phyloP scores from a whole-genome alignment of 148 eudicot species.

The Nepenthes mirabilis region DNA sequence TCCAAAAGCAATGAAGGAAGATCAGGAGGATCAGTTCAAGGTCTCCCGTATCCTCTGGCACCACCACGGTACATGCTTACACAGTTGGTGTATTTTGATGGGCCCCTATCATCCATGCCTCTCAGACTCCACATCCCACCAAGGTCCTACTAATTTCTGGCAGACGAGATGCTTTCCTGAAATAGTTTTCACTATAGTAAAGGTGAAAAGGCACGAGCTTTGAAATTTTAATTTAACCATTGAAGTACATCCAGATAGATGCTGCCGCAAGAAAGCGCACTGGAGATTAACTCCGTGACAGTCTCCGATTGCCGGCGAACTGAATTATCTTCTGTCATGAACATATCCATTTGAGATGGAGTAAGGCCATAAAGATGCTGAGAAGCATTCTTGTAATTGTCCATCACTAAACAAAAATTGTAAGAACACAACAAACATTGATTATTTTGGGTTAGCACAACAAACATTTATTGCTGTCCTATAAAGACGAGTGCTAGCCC shows the following conservation, averaged over 20 bases:
- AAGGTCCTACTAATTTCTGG: conserved; percentile 43
- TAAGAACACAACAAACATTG: neutral
- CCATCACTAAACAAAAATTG: conserved; percentile 41
- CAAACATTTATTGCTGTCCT: no score
- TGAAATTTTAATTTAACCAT: no score
- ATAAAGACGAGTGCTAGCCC: no score
- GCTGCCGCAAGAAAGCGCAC: neutral
- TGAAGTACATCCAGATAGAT: neutral
- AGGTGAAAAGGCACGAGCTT: no score
- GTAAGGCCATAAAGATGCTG: conserved; percentile 69
- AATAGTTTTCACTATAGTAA: neutral
- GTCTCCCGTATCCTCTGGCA: conserved; percentile 50
- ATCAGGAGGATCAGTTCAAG: conserved; percentile 76
- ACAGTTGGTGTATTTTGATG: conserved; percentile 63
- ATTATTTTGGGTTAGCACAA: no score
- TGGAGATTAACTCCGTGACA: conserved; percentile 49
- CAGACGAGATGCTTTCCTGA: conserved; percentile 67
- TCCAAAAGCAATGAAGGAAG: conserved; percentile 69
- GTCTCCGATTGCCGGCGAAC: conserved; percentile 50
- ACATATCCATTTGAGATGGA: conserved; percentile 78
- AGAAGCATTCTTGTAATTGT: conserved; percentile 59
- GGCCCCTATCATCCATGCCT: conserved; percentile 41
- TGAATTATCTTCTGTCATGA: conserved; percentile 78
- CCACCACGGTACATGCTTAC: conserved; percentile 68
- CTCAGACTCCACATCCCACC: conserved; percentile 54